Conservation (phyloP, 2,329 filamentous ascomycete genomes). For the Xylaria sp. region DNA sequence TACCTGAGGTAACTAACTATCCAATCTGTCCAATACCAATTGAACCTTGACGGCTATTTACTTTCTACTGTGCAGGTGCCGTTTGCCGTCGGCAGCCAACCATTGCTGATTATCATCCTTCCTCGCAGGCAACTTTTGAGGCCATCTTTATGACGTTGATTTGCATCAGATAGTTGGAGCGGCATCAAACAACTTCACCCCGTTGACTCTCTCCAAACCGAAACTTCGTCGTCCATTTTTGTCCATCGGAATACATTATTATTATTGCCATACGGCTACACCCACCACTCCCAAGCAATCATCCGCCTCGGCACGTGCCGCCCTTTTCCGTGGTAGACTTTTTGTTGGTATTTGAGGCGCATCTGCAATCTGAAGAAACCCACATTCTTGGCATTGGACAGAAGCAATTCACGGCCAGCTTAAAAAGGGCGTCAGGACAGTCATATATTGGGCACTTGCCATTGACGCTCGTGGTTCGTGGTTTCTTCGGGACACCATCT, state of each 20-base stretch:
- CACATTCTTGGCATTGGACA: slow-evolving; percentile 29
- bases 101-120: slow-evolving; percentile 21
- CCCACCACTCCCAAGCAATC: slow-evolving; percentile 1
- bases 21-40: no score
- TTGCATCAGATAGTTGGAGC: not conserved
- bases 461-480: slow-evolving; percentile 16
- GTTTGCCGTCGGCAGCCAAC: slow-evolving; percentile 27
- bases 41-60: no score
- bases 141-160: slow-evolving; percentile 25
- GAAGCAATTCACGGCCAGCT: slow-evolving; percentile 3
- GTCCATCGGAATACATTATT: not conserved
- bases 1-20: no score
- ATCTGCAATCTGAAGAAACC: slow-evolving; percentile 32
- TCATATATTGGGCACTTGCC: not conserved
- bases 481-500: not conserved
- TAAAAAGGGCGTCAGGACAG: not conserved
- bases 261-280: not conserved
- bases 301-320: slow-evolving; percentile 30
- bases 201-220: not conserved
- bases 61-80: not conserved
- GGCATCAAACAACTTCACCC: not conserved
- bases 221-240: not conserved
- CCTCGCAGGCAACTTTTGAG: not conserved
- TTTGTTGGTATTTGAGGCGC: slow-evolving; percentile 10
- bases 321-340: slow-evolving; percentile 2